phyloP scores from a whole-genome alignment of 2,329 filamentous ascomycete genomes.

The Aureobasidium sp. region DNA sequence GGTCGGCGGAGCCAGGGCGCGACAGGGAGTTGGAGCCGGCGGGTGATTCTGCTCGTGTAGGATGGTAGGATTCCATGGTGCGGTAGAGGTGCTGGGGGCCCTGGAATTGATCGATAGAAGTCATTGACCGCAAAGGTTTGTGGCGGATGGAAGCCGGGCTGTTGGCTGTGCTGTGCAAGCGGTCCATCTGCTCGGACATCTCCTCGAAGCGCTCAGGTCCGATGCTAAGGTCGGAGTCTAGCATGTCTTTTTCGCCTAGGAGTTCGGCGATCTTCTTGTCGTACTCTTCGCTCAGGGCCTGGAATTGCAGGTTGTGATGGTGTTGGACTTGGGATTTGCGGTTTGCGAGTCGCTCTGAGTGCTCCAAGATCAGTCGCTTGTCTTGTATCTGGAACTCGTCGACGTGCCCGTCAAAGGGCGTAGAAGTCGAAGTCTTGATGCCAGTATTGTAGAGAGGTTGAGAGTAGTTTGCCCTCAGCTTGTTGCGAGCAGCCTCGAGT shows the following conservation, averaged over 20 bases:
- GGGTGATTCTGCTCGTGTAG: neutral
- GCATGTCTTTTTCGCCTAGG: conserved; percentile 23
- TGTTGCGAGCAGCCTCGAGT: conserved; percentile 28
- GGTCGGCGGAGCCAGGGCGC: neutral
- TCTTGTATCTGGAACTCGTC: conserved; percentile 22
- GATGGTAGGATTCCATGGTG: neutral
- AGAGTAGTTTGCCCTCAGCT: conserved; percentile 26
- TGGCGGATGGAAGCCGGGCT: conserved; percentile 5
- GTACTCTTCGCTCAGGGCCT: conserved; percentile 29
- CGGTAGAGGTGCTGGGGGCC: neutral
- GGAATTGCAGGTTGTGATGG: conserved; percentile 30
- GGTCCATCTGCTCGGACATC: conserved; percentile 25
- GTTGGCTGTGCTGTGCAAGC: conserved; percentile 17
- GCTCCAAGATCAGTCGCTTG: conserved; percentile 27
- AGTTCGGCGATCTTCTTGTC: conserved; percentile 27
- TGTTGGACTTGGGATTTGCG: conserved; percentile 31
- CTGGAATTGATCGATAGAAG: neutral
- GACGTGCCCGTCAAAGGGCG: neutral
- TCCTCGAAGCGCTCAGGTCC: conserved; percentile 29
- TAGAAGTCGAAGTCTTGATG: neutral
- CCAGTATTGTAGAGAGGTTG: neutral
- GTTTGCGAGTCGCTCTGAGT: conserved; percentile 27
- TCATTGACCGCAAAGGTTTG: neutral
- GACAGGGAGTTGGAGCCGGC: neutral
- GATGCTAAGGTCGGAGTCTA: conserved; percentile 28